These are phyloP conservation scores for Neoboletus brunneissimus DNA, from an alignment of 768 basidiomycete species.

Conservation along the genomic window DNA sequence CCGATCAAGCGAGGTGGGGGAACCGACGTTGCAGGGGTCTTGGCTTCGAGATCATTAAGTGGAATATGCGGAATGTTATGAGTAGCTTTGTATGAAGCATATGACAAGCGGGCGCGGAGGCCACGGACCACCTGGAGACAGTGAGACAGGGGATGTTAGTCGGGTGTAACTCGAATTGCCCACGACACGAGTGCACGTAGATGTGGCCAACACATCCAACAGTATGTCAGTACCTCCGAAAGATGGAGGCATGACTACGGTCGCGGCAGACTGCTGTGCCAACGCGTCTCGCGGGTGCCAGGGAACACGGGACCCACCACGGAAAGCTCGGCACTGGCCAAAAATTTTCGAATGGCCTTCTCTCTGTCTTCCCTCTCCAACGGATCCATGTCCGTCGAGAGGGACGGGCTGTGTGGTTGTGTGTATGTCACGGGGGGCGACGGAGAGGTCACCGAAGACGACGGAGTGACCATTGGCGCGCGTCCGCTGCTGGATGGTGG, in stretches of 20 bases:
- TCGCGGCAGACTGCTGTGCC: slow-evolving; percentile 25
- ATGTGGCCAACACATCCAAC: neutral
- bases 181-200: slow-evolving; percentile 9
- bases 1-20: slow-evolving; percentile 52
- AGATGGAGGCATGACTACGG: slow-evolving; percentile 8
- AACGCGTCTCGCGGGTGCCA: slow-evolving; percentile 48
- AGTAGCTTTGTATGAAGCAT: slow-evolving; percentile 81
- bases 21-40: slow-evolving; percentile 43
- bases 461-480: slow-evolving; percentile 69
- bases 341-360: slow-evolving; percentile 69
- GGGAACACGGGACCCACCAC: slow-evolving; percentile 56
- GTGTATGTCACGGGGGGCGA: slow-evolving; percentile 72
- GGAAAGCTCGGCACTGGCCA: slow-evolving; percentile 75
- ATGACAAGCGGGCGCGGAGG: slow-evolving; percentile 75
- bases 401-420: slow-evolving; percentile 40
- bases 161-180: slow-evolving; percentile 4
- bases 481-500: slow-evolving; percentile 18
- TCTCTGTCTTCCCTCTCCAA: slow-evolving; percentile 59
- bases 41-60: slow-evolving; percentile 70
- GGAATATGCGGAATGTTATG: slow-evolving; percentile 67
- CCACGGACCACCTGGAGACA: slow-evolving; percentile 68
- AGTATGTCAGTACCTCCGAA: neutral
- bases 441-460: slow-evolving; percentile 78
- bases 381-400: slow-evolving; percentile 40
- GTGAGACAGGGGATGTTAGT: slow-evolving; percentile 33